phyloP scores from a whole-genome alignment of 2,329 filamentous ascomycete genomes.

The Exophiala lecanii-corni region DNA sequence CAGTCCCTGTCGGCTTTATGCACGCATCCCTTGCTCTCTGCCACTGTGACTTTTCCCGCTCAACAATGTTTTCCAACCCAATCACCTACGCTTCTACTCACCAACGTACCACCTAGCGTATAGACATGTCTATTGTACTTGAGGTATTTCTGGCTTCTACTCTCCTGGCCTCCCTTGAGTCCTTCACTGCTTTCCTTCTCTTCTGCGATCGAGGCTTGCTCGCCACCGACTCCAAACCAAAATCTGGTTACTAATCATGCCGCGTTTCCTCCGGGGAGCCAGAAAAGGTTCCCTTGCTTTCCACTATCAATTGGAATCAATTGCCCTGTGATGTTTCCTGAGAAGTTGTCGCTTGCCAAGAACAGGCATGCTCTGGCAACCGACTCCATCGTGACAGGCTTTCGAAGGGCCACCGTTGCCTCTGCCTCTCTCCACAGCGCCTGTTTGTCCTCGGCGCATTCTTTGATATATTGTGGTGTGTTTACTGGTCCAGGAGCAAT shows the following conservation, averaged over 20 bases:
- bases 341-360: slow-evolving; percentile 45
- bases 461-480: slow-evolving; percentile 40
- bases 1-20: too few relatives aligned
- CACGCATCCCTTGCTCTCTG: too few relatives aligned
- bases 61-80: too few relatives aligned
- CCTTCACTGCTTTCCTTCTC: too few relatives aligned
- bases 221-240: too few relatives aligned
- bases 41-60: too few relatives aligned
- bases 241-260: neutral
- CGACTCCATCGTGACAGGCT: slow-evolving; percentile 36
- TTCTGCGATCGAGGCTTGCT: too few relatives aligned
- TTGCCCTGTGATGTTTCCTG: slow-evolving; percentile 43
- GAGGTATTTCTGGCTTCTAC: too few relatives aligned
- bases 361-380: slow-evolving; percentile 44
- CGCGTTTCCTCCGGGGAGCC: slow-evolving; percentile 17
- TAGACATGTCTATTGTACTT: too few relatives aligned
- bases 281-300: slow-evolving; percentile 42
- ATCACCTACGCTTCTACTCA: too few relatives aligned
- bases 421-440: slow-evolving; percentile 41
- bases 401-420: slow-evolving; percentile 40
- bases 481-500: slow-evolving; percentile 45
- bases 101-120: too few relatives aligned
- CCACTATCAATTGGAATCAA: slow-evolving; percentile 44
- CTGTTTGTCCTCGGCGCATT: slow-evolving; percentile 36
- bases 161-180: too few relatives aligned